phyloP scores from a whole-genome alignment of 108 stramenopile genomes.

The Skeletonema tropicum region DNA sequence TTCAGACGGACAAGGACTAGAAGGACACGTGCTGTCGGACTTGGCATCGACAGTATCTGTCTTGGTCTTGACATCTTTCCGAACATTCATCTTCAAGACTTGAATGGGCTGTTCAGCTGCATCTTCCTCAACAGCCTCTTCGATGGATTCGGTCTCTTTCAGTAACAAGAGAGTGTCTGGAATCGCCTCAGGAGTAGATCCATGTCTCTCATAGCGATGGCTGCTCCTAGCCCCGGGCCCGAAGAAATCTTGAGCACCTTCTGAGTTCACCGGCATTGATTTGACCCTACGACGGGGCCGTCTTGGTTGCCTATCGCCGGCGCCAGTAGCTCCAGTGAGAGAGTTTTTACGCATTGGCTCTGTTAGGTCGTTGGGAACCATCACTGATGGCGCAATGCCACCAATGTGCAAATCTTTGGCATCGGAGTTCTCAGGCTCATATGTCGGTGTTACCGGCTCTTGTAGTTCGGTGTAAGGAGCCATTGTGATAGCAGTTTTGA shows the following conservation, averaged over 20 bases:
- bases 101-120: background rate
- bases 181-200: background rate
- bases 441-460: slow-evolving; percentile 1
- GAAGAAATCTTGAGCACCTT: slow-evolving; percentile 22
- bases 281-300: slow-evolving; percentile 16
- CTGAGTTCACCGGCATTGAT: slow-evolving; percentile 25
- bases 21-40: background rate
- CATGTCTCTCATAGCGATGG: background rate
- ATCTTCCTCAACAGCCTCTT: background rate
- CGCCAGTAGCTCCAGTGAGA: background rate
- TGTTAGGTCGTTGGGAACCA: background rate
- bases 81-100: background rate
- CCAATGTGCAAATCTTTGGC: background rate
- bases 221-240: background rate
- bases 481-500: background rate
- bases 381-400: background rate
- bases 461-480: background rate
- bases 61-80: background rate
- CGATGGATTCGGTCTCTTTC: background rate
- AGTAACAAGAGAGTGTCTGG: background rate
- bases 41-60: background rate
- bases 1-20: background rate
- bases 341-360: background rate
- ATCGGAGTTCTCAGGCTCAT: background rate
- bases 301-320: background rate